Base-by-base conservation (phyloP, 2,329 filamentous ascomycete species). In the Colletotrichum kahawae region DNA sequence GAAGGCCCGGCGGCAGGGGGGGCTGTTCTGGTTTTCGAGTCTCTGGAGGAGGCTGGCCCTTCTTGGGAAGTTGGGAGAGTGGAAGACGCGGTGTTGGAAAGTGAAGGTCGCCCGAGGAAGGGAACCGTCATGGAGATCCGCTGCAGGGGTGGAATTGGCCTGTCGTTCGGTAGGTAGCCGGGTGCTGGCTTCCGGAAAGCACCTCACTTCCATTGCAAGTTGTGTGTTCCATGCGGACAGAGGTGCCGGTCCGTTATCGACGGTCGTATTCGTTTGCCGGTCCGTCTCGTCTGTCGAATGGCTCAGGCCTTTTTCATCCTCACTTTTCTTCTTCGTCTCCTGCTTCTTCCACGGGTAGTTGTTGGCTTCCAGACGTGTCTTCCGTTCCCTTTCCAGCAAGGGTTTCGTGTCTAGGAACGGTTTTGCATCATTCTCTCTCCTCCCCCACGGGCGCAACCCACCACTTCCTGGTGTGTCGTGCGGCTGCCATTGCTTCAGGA, bases 61-160 rank as follows among this genome's bases (percentile, higher is more conserved):
- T 34, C 38, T 43, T 65, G 38, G 31, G 54, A 59, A 29, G 59
- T 43, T 48, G 48, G 33, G 60, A 34, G 24, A 36, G n/a, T 24
- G 29, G 33, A 24, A 69, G 69, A 59, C 29, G 43, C 43, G 62
- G 70, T 34, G 43, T 38, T 67, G 73, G 73, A 75, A 75, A 73
- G 43, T 60, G 70, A 67, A 64, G 48, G 69, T 67, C 62, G 24
- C 59, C 69, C 48, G 33, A 68, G 63, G 63, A 75, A 68, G 71
- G 74, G 59, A 70, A 76, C n/a, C 51, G 24, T 27, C 21, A 69
- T 54, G 74, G 65, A 74, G 74, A 76, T 76, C 74, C 60, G 70
- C 66, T 66, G 59, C 66, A 74, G 70, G 59, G 74, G 70, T 51
- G 31, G 24, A 63, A 73, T 31, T 34, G 36, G 54, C 51, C 74